These are phyloP conservation scores for Hygrocybe punicea DNA, from an alignment of 768 basidiomycete genomes.

Conservation along the genomic window DNA sequence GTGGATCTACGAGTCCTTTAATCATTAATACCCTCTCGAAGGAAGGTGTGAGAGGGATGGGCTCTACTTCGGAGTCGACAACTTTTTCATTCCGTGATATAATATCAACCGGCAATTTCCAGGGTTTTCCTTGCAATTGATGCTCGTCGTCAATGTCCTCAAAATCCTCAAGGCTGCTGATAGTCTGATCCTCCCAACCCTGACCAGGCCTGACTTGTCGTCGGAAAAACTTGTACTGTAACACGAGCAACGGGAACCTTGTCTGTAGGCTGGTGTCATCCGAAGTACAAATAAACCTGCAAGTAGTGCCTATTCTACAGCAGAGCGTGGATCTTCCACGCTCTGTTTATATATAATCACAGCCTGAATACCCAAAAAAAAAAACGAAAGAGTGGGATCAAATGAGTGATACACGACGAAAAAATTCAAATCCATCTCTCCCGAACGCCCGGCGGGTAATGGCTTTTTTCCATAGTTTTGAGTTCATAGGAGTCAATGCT, in stretches of 20 bases:
- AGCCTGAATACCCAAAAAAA: too few relatives aligned
- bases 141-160: constrained; percentile 8
- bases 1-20: neutral
- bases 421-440: too few relatives aligned
- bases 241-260: constrained; percentile 6
- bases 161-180: neutral
- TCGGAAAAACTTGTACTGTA: constrained; percentile 1
- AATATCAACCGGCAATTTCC: constrained; percentile 6
- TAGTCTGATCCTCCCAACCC: neutral
- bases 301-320: too few relatives aligned
- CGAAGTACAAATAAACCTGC: too few relatives aligned
- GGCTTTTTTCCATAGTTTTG: too few relatives aligned
- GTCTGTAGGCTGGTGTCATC: neutral
- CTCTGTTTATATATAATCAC: too few relatives aligned
- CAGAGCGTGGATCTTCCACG: too few relatives aligned
- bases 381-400: too few relatives aligned
- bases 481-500: too few relatives aligned
- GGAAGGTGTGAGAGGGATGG: constrained; percentile 11
- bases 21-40: constrained; percentile 11
- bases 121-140: constrained; percentile 8
- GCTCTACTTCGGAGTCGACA: constrained; percentile 6
- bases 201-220: too few relatives aligned
- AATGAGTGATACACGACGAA: too few relatives aligned
- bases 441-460: too few relatives aligned
- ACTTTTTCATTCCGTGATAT: constrained; percentile 15